Percentiles rank a stretch among this genome's conserved stretches.
These are phyloP conservation scores for Sporothrix luriei DNA, from an alignment of 2,329 filamentous ascomycete species.

Conservation along the genomic window DNA sequence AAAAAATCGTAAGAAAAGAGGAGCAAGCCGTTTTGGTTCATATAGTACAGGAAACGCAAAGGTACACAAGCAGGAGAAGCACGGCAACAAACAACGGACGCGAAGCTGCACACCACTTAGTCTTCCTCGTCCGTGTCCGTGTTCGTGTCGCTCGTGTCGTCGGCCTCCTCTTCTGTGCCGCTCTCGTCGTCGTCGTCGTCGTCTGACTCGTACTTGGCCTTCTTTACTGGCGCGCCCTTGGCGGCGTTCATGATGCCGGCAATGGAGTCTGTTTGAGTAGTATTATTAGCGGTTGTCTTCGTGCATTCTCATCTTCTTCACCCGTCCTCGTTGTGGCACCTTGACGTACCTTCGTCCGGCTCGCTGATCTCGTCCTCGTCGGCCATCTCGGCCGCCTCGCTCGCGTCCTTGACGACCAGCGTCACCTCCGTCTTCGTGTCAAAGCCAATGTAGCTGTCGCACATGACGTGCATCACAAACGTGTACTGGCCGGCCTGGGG, in stretches of 20 bases:
- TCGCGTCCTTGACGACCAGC: constrained; percentile 83
- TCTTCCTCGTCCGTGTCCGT: constrained; percentile 68
- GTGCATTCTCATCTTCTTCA: constrained; percentile 31
- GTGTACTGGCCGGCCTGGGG: constrained; percentile 90
- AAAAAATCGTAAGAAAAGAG: not conserved
- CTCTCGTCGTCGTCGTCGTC: constrained; percentile 67
- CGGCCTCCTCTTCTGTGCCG: constrained; percentile 72
- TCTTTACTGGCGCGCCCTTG: constrained; percentile 66
- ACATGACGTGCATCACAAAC: constrained; percentile 91
- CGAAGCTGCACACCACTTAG: constrained; percentile 38
- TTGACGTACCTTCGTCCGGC: constrained; percentile 86
- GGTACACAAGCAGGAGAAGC: not conserved
- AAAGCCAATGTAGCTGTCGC: constrained; percentile 92
- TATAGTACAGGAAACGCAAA: constrained; percentile 13
- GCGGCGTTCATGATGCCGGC: constrained; percentile 88
- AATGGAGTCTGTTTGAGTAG: constrained; percentile 66
- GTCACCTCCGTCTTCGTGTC: constrained; percentile 91
- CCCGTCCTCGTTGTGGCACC: no score
- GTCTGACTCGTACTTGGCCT: constrained; percentile 57
- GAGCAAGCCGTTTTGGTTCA: not conserved
- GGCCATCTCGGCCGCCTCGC: constrained; percentile 76
- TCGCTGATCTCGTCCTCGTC: constrained; percentile 96
- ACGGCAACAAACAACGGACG: not conserved
- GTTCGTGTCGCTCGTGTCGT: constrained; percentile 68
- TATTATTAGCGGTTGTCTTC: constrained; percentile 36